These are phyloP conservation scores for Acanthamoeba sp. DNA, from an alignment of 208 protist genomes.

Conservation along the genomic window DNA sequence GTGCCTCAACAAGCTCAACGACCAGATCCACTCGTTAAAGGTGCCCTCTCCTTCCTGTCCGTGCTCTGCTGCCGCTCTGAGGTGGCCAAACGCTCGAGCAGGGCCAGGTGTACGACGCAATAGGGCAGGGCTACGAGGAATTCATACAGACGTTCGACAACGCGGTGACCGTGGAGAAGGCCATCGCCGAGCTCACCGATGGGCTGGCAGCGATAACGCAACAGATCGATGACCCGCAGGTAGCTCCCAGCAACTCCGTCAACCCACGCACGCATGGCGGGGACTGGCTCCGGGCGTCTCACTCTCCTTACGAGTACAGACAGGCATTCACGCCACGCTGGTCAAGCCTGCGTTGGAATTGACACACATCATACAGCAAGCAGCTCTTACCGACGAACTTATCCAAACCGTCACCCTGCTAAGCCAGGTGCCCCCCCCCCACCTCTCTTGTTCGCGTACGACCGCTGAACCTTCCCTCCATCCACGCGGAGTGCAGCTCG, in stretches of 20 bases:
- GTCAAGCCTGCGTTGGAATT: neutral
- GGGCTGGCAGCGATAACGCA: constrained; percentile 1
- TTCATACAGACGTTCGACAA: constrained; percentile 49
- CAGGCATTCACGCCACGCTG: neutral
- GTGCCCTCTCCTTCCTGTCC: neutral
- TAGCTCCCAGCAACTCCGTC: neutral
- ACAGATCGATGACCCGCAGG: constrained; percentile 46
- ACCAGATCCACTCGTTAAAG: constrained; percentile 31
- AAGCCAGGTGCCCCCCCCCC: neutral
- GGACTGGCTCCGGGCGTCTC: too few relatives aligned
- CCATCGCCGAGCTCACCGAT: constrained; percentile 7
- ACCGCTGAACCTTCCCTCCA: neutral
- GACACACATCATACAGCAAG: constrained; percentile 5
- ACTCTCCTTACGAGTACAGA: neutral
- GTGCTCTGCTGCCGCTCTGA: neutral
- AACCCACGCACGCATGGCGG: too few relatives aligned
- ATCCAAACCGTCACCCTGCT: neutral
- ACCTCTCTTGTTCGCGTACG: too few relatives aligned
- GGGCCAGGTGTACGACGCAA: constrained; percentile 58
- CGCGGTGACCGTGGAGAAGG: neutral
- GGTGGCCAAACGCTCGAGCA: neutral
- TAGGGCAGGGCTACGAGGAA: constrained; percentile 30
- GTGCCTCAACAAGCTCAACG: constrained; percentile 56
- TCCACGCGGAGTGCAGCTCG: neutral
- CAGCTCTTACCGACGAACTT: neutral